Evolutionary conservation across 306 rosid species (phyloP).

Genomic region (Rosa lucieae): DNA sequence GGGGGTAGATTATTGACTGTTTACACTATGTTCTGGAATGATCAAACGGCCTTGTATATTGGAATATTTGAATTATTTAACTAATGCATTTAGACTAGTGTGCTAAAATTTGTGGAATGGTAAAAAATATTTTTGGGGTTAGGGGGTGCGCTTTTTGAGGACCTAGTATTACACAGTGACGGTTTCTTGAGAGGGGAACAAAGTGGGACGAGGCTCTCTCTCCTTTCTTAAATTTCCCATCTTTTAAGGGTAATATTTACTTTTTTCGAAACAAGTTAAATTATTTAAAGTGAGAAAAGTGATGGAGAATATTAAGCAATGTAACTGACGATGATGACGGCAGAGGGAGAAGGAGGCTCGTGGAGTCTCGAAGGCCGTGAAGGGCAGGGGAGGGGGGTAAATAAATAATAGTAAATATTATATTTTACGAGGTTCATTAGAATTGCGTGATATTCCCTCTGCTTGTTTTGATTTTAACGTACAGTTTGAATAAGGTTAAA

Average conservation of each 20-base stretch:
- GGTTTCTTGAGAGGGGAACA: constrained; percentile 35
- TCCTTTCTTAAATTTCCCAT: constrained; percentile 27
- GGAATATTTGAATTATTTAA: not conserved
- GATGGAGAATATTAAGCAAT: not conserved
- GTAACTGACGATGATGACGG: constrained; percentile 20
- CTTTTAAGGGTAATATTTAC: constrained; percentile 21
- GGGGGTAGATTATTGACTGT: too few species aligned
- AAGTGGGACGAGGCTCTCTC: constrained; percentile 23
- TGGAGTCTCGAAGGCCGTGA: constrained; percentile 36
- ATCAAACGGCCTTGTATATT: too few species aligned
- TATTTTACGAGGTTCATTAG: constrained; percentile 17
- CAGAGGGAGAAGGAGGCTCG: constrained; percentile 18
- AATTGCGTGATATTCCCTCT: constrained; percentile 43
- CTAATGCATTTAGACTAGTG: not conserved
- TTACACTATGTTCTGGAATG: too few species aligned
- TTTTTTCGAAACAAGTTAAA: constrained; percentile 5
- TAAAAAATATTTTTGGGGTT: not conserved
- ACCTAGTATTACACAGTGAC: constrained; percentile 10
- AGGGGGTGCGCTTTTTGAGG: constrained; percentile 9
- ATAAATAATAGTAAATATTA: not conserved
- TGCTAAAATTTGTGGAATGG: not conserved
- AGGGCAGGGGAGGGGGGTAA: not conserved
- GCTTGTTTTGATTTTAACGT: not conserved
- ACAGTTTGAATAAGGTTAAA: not conserved
- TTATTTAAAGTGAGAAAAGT: not conserved